Base-by-base conservation (phyloP, 257 asterid species). In the Coffea eugenioides region DNA sequence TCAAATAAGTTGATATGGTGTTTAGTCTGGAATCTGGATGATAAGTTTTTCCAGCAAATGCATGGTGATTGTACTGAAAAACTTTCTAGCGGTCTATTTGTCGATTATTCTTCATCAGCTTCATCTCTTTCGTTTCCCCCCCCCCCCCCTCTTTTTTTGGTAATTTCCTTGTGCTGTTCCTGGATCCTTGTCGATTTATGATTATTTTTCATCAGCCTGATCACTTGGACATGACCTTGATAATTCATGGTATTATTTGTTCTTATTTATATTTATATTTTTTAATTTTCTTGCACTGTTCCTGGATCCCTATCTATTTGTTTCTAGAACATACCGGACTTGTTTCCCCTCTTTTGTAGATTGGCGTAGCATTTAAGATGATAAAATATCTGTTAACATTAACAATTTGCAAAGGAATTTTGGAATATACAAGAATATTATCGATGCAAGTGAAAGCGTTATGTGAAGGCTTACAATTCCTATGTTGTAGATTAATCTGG, bases 101-200 rank as follows among this genome's bases (percentile, higher is more conserved):
- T 45, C 45, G 52, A 65, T 36, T 70, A 39, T 27, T 51, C 68
- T 77, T 59, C 41, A 75, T 41, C 57, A 75, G 57, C 57, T 52
- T 52, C 5, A 52, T 15, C 13, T 7, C 16, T 21, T 41, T 39
- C 43, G 3, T 39, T 39, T 39, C 5, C 34, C 34, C 34, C 34
- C 0, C 34, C 34, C 31, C 34, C 34, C n/a, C n/a, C n/a, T n/a
- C 41, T 39, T 39, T 39, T 39, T 39, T 39, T 39, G 43, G 43
- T 39, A 39, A 39, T 39, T 39, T 39, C 43, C 43, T 39, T 3
- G 43, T 39, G 43, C 5, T 39, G 43, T 39, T 39, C 43, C 43
- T 39, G 43, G 43, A 39, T 39, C 43, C 5, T 39, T 39, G 59
- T 16, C 20, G 27, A 14, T 27, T 15, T 49, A 27, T 45, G 43